phyloP scores from a whole-genome alignment of 805 yeast genomes.

The Myxozyma neotropica region DNA sequence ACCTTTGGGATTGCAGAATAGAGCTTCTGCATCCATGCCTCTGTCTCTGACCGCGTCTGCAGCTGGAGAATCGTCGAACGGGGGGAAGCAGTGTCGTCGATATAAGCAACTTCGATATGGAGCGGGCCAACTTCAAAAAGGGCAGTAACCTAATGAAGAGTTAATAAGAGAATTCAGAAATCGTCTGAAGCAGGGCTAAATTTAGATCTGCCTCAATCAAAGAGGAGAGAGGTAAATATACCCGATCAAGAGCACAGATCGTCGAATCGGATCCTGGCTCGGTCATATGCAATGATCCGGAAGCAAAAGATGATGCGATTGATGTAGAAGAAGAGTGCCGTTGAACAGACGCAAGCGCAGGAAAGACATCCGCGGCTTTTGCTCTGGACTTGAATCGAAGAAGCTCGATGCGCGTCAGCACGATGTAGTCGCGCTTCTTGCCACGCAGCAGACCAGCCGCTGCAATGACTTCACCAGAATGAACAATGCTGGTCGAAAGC shows the following conservation, averaged over 20 bases:
- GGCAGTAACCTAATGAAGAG: slow-evolving; percentile 17
- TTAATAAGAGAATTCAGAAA: no score
- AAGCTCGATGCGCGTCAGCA: slow-evolving; percentile 31
- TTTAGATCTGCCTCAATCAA: no score
- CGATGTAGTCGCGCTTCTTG: slow-evolving; percentile 34
- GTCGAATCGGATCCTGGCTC: slow-evolving; percentile 14
- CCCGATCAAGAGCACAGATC: slow-evolving; percentile 23
- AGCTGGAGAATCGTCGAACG: slow-evolving; percentile 29
- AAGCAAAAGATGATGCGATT: neutral
- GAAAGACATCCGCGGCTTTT: slow-evolving; percentile 33
- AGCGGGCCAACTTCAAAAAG: slow-evolving; percentile 18
- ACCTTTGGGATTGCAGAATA: slow-evolving; percentile 9
- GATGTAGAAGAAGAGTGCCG: slow-evolving; percentile 17
- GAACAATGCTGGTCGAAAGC: slow-evolving; percentile 13
- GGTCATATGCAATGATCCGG: neutral
- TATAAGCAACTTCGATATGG: slow-evolving; percentile 21
- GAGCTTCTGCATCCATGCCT: slow-evolving; percentile 20
- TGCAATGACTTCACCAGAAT: slow-evolving; percentile 35
- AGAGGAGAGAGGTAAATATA: neutral
- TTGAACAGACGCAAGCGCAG: slow-evolving; percentile 10
- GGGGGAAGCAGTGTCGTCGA: slow-evolving; percentile 15
- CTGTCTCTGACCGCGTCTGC: slow-evolving; percentile 25
- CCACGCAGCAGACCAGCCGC: slow-evolving; percentile 34
- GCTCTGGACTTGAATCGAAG: slow-evolving; percentile 33
- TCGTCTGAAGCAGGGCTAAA: no score